Conservation (phyloP, 139 green algal species). For the Chlorella sorokiniana region DNA sequence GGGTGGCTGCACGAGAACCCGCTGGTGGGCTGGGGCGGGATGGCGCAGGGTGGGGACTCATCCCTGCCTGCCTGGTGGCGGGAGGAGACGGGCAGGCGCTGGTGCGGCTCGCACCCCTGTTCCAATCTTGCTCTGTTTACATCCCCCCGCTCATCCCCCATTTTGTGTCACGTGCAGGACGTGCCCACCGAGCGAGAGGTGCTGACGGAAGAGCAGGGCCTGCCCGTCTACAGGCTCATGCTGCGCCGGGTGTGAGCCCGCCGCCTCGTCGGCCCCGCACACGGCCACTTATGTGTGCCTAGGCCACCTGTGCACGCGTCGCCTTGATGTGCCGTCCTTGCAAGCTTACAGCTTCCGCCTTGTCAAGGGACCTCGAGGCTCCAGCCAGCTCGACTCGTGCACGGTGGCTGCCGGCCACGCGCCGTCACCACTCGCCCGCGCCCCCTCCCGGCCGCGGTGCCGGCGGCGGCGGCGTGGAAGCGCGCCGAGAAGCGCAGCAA, state of each 20-base stretch:
- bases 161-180: constrained; percentile 24
- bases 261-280: not conserved
- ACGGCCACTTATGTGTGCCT: too few relatives aligned
- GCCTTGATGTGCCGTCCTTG: too few relatives aligned
- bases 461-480: too few relatives aligned
- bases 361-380: too few relatives aligned
- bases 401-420: too few relatives aligned
- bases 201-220: constrained; percentile 29
- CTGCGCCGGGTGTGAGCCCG: constrained; percentile 9
- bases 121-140: not conserved
- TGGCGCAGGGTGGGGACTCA: not conserved
- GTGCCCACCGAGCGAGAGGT: constrained; percentile 79
- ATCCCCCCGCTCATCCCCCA: not conserved
- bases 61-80: not conserved
- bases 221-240: constrained; percentile 44
- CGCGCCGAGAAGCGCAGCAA: too few relatives aligned
- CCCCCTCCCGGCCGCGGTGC: too few relatives aligned
- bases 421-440: too few relatives aligned
- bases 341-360: too few relatives aligned
- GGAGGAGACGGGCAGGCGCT: not conserved
- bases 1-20: constrained; percentile 78
- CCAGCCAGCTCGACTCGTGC: too few relatives aligned
- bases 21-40: constrained; percentile 29
- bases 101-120: not conserved
- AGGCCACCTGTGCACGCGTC: too few relatives aligned